A percentile compares a stretch with the other conserved stretches of the same genome.
phyloP scores from a whole-genome alignment of 2,329 filamentous ascomycete species.

The Calonectria hongkongensis region DNA sequence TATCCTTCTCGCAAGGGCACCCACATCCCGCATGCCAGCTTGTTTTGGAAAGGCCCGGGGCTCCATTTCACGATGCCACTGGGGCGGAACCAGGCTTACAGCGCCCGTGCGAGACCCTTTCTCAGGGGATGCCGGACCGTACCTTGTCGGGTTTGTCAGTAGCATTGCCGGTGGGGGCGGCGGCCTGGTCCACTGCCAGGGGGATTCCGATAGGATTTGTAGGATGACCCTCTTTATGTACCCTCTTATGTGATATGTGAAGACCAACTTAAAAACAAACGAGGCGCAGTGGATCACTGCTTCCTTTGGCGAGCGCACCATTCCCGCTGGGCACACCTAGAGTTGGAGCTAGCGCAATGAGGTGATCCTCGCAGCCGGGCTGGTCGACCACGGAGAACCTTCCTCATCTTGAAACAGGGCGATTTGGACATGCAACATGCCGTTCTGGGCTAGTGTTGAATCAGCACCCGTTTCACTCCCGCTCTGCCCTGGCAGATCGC shows the following conservation, averaged over 20 bases:
- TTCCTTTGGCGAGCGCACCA: neutral
- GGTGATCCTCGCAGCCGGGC: neutral
- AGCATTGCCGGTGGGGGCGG: neutral
- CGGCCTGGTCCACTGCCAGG: neutral
- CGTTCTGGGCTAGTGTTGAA: neutral
- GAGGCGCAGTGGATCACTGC: neutral
- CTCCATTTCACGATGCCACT: too few species aligned
- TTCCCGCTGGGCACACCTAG: neutral
- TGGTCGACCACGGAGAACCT: neutral
- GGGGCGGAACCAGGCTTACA: neutral
- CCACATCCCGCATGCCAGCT: neutral
- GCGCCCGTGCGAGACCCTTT: neutral
- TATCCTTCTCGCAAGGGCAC: neutral
- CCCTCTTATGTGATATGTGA: neutral
- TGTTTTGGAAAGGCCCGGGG: neutral
- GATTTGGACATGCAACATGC: neutral
- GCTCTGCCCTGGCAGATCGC: neutral
- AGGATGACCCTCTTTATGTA: neutral
- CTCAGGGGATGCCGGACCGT: slow-evolving; percentile 10
- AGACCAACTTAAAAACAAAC: slow-evolving; percentile 11
- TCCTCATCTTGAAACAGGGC: neutral
- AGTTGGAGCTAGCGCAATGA: slow-evolving; percentile 5
- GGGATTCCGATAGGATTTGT: slow-evolving; percentile 13
- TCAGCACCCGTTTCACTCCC: slow-evolving; percentile 1
- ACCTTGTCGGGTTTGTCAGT: slow-evolving; percentile 1